Base-by-base conservation (phyloP, 2,329 filamentous ascomycete genomes). In the Epichloe festucae region DNA sequence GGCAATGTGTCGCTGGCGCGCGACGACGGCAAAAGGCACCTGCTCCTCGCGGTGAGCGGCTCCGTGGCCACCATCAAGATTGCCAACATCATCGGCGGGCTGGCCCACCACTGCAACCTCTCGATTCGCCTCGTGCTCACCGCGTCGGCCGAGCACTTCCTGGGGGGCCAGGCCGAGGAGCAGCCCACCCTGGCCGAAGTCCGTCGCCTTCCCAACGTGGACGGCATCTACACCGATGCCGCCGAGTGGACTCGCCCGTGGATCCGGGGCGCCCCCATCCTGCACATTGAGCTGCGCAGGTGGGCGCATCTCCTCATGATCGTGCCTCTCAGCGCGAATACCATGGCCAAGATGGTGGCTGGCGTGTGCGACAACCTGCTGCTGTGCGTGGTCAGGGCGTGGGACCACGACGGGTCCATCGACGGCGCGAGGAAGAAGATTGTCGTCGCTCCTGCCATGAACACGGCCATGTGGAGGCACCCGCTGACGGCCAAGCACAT, bases 1-100 rank as follows among this genome's bases (percentile, higher is more conserved):
- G 61, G 62, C 44, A 59, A 56, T 0, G 66, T 72, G 15, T 62
- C 66, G 3, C 53, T 57, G 17, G 59, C 67, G 4, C 59, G 63
- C 17, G 54, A 54, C 34, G 71, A 73, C 48, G 67, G 66, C 55
- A 73, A 72, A 72, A 60, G 59, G 12, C 71, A 74, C 50, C 59
- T 74, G 12, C 60, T 74, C 1, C 63, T 74, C 5, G 70, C 71
- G 0, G 69, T 69, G 5, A 64, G 63, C 6, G 70, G 73, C 31
- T 74, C 85, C 1, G 88, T 95, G n/a, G 90, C 90, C 14, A 89
- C 87, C 6, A 95, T 95, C 62, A 96, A 96, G 64, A 71, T 89
- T 3, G 81, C 81, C 2, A 71, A 77, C 40, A 87, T 90, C 57
- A 73, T 85, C 53, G 61, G 69, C 17, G 74, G 81, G 2, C 75